A percentile compares a stretch with the other conserved stretches of the same genome.
Conservation (phyloP, 345 rosid species). For the Xanthoceras sorbifolium region DNA sequence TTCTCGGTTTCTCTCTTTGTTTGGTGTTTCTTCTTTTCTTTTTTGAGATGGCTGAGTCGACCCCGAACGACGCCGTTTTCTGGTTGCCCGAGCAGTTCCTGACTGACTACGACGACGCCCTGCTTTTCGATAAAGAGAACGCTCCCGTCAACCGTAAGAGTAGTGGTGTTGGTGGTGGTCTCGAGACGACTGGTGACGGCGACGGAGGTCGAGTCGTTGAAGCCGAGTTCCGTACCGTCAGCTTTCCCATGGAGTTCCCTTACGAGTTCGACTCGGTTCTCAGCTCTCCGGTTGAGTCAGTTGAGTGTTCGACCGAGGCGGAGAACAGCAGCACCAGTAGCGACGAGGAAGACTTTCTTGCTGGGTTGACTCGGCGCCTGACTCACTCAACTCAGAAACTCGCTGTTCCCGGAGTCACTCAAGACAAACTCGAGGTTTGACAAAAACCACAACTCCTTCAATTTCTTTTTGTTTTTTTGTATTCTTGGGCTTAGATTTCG, state of each 20-base stretch:
- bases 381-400: slow-evolving; percentile 51
- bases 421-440: slow-evolving; percentile 42
- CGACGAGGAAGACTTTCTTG: slow-evolving; percentile 71
- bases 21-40: neutral
- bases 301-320: slow-evolving; percentile 51
- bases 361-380: slow-evolving; percentile 65
- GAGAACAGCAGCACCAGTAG: slow-evolving; percentile 38
- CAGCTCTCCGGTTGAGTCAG: slow-evolving; percentile 53
- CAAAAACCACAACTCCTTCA: too few relatives aligned
- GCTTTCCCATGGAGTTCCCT: slow-evolving; percentile 64
- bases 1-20: neutral
- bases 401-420: slow-evolving; percentile 31
- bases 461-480: too few relatives aligned
- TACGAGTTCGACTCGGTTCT: slow-evolving; percentile 51
- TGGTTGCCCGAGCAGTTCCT: slow-evolving; percentile 45
- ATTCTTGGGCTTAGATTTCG: too few relatives aligned
- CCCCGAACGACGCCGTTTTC: slow-evolving; percentile 36
- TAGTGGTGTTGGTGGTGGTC: neutral
- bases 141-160: neutral
- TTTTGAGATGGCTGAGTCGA: slow-evolving; percentile 42
- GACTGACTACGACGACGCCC: slow-evolving; percentile 31
- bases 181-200: neutral
- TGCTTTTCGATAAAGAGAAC: slow-evolving; percentile 24
- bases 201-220: neutral
- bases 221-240: slow-evolving; percentile 11